phyloP scores from a whole-genome alignment of 1,139 yeast species.

The Pneumocystis murina region DNA sequence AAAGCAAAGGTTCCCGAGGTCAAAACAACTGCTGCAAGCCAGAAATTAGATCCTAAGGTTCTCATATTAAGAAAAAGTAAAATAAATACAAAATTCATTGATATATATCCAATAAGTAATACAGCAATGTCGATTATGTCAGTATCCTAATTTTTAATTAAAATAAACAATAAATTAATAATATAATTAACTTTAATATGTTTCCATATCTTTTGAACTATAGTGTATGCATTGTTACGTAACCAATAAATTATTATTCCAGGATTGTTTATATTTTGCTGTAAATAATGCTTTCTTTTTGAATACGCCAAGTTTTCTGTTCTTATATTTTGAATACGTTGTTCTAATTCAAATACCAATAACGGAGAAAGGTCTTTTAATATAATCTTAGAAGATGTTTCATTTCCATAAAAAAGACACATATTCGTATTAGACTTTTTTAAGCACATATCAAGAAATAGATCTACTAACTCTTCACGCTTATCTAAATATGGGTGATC shows the following conservation, averaged over 20 bases:
- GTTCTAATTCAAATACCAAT: not conserved
- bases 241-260: not conserved
- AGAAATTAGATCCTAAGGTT: slow-evolving; percentile 64
- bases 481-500: not conserved
- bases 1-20: slow-evolving; percentile 77
- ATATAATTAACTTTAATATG: slow-evolving; percentile 7
- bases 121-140: slow-evolving; percentile 76
- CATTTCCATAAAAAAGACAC: not conserved
- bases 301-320: not conserved
- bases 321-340: not conserved
- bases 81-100: slow-evolving; percentile 77
- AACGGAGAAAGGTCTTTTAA: not conserved
- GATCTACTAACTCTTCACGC: not conserved
- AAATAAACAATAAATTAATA: not conserved
- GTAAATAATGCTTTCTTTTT: not conserved
- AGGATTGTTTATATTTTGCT: not conserved
- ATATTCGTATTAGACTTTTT: not conserved
- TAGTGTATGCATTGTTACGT: slow-evolving; percentile 1
- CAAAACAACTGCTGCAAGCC: slow-evolving; percentile 76
- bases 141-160: slow-evolving; percentile 36
- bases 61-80: slow-evolving; percentile 73
- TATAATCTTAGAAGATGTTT: not conserved
- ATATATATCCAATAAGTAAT: slow-evolving; percentile 67
- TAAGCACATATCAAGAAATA: not conserved
- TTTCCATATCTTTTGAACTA: not conserved